These are phyloP conservation scores for Blepharisma stoltei DNA, from an alignment of 73 alveolate species.

Conservation along the genomic window DNA sequence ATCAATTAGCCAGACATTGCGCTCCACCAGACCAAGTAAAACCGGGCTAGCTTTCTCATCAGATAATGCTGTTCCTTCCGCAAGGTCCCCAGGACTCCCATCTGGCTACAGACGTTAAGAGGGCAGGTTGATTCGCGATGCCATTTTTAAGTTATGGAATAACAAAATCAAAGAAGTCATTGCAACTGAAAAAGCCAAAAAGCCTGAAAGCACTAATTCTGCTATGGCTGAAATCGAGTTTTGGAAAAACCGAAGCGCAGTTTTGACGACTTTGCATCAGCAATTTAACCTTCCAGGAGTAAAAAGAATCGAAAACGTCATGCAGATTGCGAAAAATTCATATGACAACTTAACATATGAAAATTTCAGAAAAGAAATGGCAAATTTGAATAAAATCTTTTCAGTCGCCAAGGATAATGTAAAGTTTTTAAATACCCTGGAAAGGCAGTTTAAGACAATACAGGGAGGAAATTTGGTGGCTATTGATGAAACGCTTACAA, in stretches of 20 bases:
- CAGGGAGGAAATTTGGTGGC: constrained; percentile 85
- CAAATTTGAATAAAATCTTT: constrained; percentile 81
- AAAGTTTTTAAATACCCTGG: constrained; percentile 93
- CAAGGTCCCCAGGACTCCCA: too few relatives aligned
- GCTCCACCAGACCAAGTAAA: too few relatives aligned
- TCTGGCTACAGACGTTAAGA: constrained; percentile 45
- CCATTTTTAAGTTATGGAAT: constrained; percentile 18
- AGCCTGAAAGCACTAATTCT: constrained; percentile 52
- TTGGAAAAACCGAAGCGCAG: constrained; percentile 79
- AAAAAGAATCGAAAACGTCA: constrained; percentile 37
- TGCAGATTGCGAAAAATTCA: neutral
- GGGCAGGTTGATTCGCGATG: constrained; percentile 22
- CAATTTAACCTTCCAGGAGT: constrained; percentile 62
- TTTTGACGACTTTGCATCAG: constrained; percentile 70
- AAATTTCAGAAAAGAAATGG: constrained; percentile 53
- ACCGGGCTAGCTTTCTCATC: too few relatives aligned
- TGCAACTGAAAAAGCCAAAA: constrained; percentile 42
- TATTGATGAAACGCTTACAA: constrained; percentile 94
- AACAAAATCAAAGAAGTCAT: constrained; percentile 52
- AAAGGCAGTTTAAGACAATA: constrained; percentile 91
- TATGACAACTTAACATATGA: constrained; percentile 29
- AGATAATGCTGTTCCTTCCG: too few relatives aligned
- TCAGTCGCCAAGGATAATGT: constrained; percentile 97
- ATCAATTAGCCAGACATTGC: too few relatives aligned
- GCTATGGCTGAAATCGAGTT: constrained; percentile 75